Base-by-base conservation (phyloP, 148 eudicot species). In the Rhododendron vialii region DNA sequence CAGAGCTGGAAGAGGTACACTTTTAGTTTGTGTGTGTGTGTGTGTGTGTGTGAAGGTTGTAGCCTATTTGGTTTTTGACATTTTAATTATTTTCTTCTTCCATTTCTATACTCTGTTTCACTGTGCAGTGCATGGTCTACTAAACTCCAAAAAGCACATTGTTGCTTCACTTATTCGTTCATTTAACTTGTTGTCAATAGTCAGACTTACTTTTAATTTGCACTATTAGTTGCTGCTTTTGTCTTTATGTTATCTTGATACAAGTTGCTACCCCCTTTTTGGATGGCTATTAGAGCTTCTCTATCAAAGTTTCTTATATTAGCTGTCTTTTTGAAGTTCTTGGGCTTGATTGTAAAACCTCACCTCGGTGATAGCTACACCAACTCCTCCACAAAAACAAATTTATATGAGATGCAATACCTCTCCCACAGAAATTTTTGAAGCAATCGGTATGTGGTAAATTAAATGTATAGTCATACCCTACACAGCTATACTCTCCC, bases 1-100 rank as follows among this genome's bases (percentile, higher is more conserved):
- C 80, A 93, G 85, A 89, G 86, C 95, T 85, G 92, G 86, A 26
- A 94, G 89, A 97, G 98, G 99, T 97, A 93, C 15, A 11, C 22
- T 69, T 53, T 38, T 14, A 45, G 47, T 71, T 50, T 59, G 7
- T 8, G 48, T 50, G 11, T 61, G 11, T 41, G 1, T 41, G 7
- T 41, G 13, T 28, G 11, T 24, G 50, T 2, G 26, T 85, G 45
- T 78, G 20, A 15, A 28, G 78, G 5, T 65, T 65, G 76, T 65
- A 47, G 47, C 15, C 3, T 26, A 43, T 61, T 71, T n/a, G 28
- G 77, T 13, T 45, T 18, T 28, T 65, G 20, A 41, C 36, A 10
- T 41, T 65, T 26, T 11, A 79, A 47, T 59, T 67, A 26, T 26
- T 65, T 67, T n/a, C 30, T 65, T 26, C 30, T 67, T 67, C 33